Percentiles rank a stretch among this genome's conserved stretches.
Conservation (phyloP, 306 rosid genomes). For the Prunus campanulata region DNA sequence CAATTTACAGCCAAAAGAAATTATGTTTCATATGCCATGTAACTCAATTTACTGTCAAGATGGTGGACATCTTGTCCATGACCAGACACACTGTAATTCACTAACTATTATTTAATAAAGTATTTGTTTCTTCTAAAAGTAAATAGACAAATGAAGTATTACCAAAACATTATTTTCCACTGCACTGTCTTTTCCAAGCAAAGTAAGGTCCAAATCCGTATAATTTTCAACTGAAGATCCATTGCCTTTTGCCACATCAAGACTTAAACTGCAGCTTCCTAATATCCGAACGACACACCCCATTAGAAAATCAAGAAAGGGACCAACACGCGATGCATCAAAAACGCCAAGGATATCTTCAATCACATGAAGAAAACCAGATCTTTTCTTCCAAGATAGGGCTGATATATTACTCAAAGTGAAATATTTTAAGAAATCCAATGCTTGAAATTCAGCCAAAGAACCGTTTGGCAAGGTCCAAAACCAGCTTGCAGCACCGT, state of each 20-base stretch:
- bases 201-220: conserved; percentile 18
- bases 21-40: background rate
- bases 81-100: background rate
- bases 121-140: background rate
- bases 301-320: conserved; percentile 74
- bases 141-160: conserved; percentile 27
- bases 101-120: background rate
- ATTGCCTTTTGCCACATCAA: conserved; percentile 39
- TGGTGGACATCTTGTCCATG: background rate
- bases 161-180: conserved; percentile 43
- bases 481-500: conserved; percentile 58
- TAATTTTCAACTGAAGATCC: conserved; percentile 32
- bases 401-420: conserved; percentile 51
- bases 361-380: conserved; percentile 82
- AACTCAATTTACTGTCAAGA: background rate
- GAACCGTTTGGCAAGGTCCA: conserved; percentile 50
- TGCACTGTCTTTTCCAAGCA: conserved; percentile 27
- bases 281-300: conserved; percentile 85
- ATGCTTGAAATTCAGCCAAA: conserved; percentile 42
- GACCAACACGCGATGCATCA: conserved; percentile 70
- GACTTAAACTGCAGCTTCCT: conserved; percentile 67
- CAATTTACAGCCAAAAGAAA: background rate
- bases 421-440: conserved; percentile 60
- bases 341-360: conserved; percentile 82
- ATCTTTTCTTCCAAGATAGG: conserved; percentile 77